Base-by-base conservation (phyloP, 495 filamentous ascomycete species). In the Hyaloscypha hepaticicola region DNA sequence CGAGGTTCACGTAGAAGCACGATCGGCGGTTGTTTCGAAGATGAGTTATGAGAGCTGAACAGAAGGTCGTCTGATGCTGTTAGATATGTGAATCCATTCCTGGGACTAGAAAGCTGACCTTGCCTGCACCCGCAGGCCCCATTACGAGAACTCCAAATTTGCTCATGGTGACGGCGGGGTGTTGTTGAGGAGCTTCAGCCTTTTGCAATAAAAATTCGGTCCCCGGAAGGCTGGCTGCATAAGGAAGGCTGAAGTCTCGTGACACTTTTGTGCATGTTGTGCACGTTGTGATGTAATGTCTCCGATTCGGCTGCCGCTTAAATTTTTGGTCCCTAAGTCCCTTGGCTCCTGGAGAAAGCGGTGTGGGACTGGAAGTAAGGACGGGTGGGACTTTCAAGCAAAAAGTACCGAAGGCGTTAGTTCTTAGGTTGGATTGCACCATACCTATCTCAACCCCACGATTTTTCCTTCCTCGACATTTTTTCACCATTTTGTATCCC, bases 71-170 rank as follows among this genome's bases (percentile, higher is more conserved):
- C 86, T 93, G 68, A 55, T 58, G 6, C 11, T 48, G 22, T 58
- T 38, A 58, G 55, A 56, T 28, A 26, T 21, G 31, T 45, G 57
- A 58, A 29, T 25, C 24, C 31, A 16, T 50, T 33, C n/a, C 21
- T n/a, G 34, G 28, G 26, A 60, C 52, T 27, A 14, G 14, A 38
- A 19, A 19, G 28, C 57, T 71, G 77, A 88, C 88, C 85, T 96
- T 96, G 72, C 91, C 91, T 29, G 90, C 91, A 49, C 92, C 92
- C 7, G 91, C 91, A 61, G 91, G 93, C 76, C 94, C 93, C 88
- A 97, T 95, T 16, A 97, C 91, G 69, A 97, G 83, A n/a, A 90
- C 85, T 21, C 94, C 94, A 72, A 90, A 98, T 72, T 96, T 96
- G 77, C 90, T 94, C 94, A 98, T 98, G 48, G 34, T 60, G 60